Percentiles rank a stretch among this genome's conserved stretches.
Evolutionary conservation across 805 yeast species (phyloP).

Genomic region (Yarrowia bubula): DNA sequence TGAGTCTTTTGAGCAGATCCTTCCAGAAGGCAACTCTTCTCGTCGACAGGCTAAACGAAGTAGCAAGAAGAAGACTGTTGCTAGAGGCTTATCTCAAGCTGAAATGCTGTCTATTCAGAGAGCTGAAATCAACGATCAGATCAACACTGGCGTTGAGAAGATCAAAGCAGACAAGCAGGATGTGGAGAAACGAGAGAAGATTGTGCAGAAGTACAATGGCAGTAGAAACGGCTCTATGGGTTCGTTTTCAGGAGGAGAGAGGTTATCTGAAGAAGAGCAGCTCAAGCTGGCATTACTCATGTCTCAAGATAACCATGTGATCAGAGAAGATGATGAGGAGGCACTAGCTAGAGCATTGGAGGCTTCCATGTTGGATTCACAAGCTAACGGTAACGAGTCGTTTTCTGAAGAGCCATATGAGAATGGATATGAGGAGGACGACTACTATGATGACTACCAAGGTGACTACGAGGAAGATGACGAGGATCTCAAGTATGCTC

Average conservation of each 20-base stretch:
- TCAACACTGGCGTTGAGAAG: slow-evolving; percentile 13
- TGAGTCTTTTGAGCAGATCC: slow-evolving; percentile 19
- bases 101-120: slow-evolving; percentile 14
- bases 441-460: slow-evolving; percentile 2
- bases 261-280: slow-evolving; percentile 17
- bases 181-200: slow-evolving; percentile 13
- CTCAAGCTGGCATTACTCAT: slow-evolving; percentile 10
- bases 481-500: slow-evolving; percentile 32
- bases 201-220: slow-evolving; percentile 20
- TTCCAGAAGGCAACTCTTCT: slow-evolving; percentile 10
- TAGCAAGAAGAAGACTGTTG: slow-evolving; percentile 3
- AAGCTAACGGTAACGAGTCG: neutral
- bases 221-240: slow-evolving; percentile 5
- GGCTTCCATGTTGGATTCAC: neutral
- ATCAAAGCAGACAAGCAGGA: slow-evolving; percentile 13
- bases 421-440: neutral
- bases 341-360: slow-evolving; percentile 12
- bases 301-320: slow-evolving; percentile 15
- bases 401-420: neutral
- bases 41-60: slow-evolving; percentile 16
- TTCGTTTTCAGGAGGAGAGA: slow-evolving; percentile 7
- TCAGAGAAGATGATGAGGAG: slow-evolving; percentile 12
- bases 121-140: slow-evolving; percentile 24
- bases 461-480: slow-evolving; percentile 28
- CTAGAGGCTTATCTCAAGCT: slow-evolving; percentile 8